Evolutionary conservation across 2,329 filamentous ascomycete species (phyloP).

Genomic region (Remersonia thermophila): DNA sequence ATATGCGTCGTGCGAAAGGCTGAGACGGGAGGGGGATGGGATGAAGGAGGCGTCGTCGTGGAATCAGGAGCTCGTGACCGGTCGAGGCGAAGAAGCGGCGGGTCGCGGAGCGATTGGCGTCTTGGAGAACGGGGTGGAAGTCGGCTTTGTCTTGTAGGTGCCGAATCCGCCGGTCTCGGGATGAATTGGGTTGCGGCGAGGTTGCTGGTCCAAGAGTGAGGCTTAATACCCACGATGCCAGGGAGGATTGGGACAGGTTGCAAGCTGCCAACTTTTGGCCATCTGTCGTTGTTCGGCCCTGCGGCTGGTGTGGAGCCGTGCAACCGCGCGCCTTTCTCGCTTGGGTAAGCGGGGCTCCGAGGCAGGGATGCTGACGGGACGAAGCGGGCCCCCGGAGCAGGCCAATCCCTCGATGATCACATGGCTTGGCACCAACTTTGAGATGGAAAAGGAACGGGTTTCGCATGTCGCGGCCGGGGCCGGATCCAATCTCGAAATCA

Average conservation of each 20-base stretch:
- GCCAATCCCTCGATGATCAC: conserved; percentile 1
- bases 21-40: no score
- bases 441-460: no score
- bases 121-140: no score
- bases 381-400: no score
- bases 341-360: conserved; percentile 2
- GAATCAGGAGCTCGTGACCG: no score
- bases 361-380: no score
- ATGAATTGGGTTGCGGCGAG: not conserved
- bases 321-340: conserved; percentile 2
- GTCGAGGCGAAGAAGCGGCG: no score
- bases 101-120: no score
- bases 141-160: not conserved
- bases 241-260: conserved; percentile 18
- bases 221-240: no score
- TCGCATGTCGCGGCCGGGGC: no score
- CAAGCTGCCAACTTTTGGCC: conserved; percentile 15
- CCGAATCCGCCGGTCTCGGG: not conserved
- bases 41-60: not conserved
- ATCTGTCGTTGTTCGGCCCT: conserved; percentile 15
- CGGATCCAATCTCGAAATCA: no score
- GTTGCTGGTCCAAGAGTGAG: not conserved
- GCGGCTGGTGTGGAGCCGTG: conserved; percentile 8
- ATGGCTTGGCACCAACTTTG: conserved; percentile 2
- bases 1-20: no score